Percentiles rank a stretch among this genome's conserved stretches.
Evolutionary conservation across 768 basidiomycete genomes (phyloP).

Genomic region (Boletus patriciae): DNA sequence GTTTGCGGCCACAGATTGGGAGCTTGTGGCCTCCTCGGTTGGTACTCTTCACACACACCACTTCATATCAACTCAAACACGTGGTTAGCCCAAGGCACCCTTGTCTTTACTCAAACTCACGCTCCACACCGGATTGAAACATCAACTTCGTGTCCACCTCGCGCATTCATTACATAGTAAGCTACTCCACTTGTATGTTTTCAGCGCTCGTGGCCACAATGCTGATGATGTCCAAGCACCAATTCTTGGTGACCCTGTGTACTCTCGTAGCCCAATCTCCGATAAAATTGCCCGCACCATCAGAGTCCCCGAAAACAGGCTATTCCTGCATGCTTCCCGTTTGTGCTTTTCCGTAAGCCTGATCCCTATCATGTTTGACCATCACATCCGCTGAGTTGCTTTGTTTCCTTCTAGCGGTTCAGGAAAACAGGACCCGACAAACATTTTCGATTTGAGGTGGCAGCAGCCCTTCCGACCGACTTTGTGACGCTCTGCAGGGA

Average conservation of each 20-base stretch:
- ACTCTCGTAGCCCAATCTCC: constrained; percentile 42
- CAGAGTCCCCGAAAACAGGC: constrained; percentile 43
- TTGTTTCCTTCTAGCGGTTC: constrained; percentile 44
- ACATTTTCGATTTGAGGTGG: constrained; percentile 52
- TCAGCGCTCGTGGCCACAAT: background rate
- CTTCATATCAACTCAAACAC: constrained; percentile 29
- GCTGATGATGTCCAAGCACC: constrained; percentile 46
- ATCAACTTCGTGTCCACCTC: constrained; percentile 69
- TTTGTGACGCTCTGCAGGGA: constrained; percentile 53
- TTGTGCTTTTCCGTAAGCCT: constrained; percentile 54
- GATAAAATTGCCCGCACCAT: constrained; percentile 30
- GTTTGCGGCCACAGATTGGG: constrained; percentile 50
- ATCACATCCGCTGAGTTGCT: constrained; percentile 1
- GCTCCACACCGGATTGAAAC: constrained; percentile 64
- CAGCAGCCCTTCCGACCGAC: constrained; percentile 57
- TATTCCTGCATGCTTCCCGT: constrained; percentile 63
- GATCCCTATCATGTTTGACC: background rate
- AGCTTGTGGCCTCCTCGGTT: constrained; percentile 58
- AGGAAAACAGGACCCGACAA: constrained; percentile 43
- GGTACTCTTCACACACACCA: constrained; percentile 26
- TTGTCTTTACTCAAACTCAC: constrained; percentile 57
- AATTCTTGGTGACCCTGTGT: constrained; percentile 60
- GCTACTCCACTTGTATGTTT: constrained; percentile 10
- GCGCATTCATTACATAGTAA: constrained; percentile 51
- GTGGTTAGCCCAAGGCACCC: constrained; percentile 40